These are phyloP conservation scores for Microglena sp. DNA, from an alignment of 139 green algal genomes.

Conservation along the genomic window DNA sequence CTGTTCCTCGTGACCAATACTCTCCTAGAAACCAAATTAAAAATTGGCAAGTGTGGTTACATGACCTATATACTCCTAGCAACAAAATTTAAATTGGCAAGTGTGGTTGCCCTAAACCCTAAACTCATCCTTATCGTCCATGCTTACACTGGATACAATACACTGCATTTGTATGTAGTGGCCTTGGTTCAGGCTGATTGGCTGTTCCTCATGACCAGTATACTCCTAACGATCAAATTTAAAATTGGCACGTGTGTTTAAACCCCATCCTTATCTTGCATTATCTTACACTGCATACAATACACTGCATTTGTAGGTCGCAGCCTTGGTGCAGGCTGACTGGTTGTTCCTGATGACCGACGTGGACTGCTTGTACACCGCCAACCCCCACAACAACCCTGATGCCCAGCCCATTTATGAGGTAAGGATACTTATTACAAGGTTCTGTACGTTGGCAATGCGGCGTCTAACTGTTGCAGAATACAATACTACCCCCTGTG, in stretches of 20 bases:
- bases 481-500: no score
- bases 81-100: no score
- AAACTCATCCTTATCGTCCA: no score
- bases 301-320: slow-evolving; percentile 42
- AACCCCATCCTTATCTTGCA: no score
- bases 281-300: slow-evolving; percentile 5
- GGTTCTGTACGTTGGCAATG: background rate
- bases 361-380: slow-evolving; percentile 84
- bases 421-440: slow-evolving; percentile 23
- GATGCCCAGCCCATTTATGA: slow-evolving; percentile 52
- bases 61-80: no score
- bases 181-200: slow-evolving; percentile 80
- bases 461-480: slow-evolving; percentile 5
- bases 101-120: no score
- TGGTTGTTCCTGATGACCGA: slow-evolving; percentile 93
- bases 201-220: slow-evolving; percentile 89
- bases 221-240: no score
- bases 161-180: slow-evolving; percentile 80
- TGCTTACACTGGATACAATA: slow-evolving; percentile 70
- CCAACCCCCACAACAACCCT: slow-evolving; percentile 45
- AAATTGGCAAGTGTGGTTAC: background rate
- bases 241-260: background rate
- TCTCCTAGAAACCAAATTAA: no score
- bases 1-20: slow-evolving; percentile 90
- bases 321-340: slow-evolving; percentile 75